phyloP scores from a whole-genome alignment of 805 yeast genomes.

The Suhomyces xylopsoci region DNA sequence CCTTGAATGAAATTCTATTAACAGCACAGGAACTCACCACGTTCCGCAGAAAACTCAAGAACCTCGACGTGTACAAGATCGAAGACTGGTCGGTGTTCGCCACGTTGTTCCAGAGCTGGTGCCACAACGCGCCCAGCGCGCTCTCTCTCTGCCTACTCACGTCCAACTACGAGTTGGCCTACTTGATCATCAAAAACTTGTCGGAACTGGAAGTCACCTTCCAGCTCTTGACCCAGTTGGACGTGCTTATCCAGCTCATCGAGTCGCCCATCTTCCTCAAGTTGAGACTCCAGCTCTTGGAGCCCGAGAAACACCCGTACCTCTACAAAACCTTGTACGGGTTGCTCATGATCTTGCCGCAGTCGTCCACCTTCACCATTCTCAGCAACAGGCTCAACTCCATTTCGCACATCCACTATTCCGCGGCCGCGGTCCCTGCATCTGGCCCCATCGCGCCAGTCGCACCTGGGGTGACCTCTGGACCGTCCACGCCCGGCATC shows the following conservation, averaged over 20 bases:
- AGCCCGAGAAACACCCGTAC: constrained; percentile 78
- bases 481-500: constrained; percentile 14
- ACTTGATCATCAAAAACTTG: constrained; percentile 71
- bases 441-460: constrained; percentile 12
- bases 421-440: constrained; percentile 8
- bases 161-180: constrained; percentile 85
- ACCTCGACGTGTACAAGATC: constrained; percentile 47
- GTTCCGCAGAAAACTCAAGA: constrained; percentile 63
- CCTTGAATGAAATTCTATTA: constrained; percentile 78
- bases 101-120: constrained; percentile 83
- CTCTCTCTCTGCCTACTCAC: constrained; percentile 81
- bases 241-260: constrained; percentile 80
- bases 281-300: constrained; percentile 81
- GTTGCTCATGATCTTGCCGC: constrained; percentile 88
- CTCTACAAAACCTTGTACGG: constrained; percentile 89
- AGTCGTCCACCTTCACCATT: constrained; percentile 83
- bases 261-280: constrained; percentile 92
- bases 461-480: constrained; percentile 15
- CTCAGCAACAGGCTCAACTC: constrained; percentile 72
- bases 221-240: constrained; percentile 79
- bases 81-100: constrained; percentile 72
- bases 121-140: constrained; percentile 85
- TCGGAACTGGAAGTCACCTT: constrained; percentile 81
- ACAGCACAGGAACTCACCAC: constrained; percentile 78
- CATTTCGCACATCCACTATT: constrained; percentile 40